Evolutionary conservation across 2,329 filamentous ascomycete species (phyloP).

Genomic region (Microcyclospora pomicola): DNA sequence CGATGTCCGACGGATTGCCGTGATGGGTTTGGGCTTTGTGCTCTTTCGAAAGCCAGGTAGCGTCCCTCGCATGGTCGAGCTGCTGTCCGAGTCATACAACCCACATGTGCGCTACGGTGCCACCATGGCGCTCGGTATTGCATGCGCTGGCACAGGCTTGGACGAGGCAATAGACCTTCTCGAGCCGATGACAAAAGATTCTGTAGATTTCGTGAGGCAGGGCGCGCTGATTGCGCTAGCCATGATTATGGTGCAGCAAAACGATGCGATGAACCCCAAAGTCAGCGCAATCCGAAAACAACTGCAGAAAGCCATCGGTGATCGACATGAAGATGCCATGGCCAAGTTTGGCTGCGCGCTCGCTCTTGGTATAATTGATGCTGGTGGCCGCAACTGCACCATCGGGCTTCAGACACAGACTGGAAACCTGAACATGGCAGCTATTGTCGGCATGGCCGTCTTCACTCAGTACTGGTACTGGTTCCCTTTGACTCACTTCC

Average conservation of each 20-base stretch:
- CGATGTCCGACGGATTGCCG: conserved; percentile 86
- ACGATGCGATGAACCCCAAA: conserved; percentile 97
- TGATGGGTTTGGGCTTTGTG: conserved; percentile 97
- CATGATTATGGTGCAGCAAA: conserved; percentile 99
- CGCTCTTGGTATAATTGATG: conserved; percentile 92
- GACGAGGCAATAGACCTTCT: conserved; percentile 93
- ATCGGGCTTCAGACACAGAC: conserved; percentile 96
- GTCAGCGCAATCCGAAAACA: conserved; percentile 82
- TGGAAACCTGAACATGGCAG: conserved; percentile 96
- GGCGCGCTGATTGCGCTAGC: conserved; percentile 85
- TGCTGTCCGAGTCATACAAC: conserved; percentile 96
- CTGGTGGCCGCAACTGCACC: conserved; percentile 93
- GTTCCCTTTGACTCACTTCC: conserved; percentile 97
- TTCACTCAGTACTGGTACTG: conserved; percentile 99
- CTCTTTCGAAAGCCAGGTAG: conserved; percentile 95
- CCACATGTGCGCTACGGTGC: conserved; percentile 96
- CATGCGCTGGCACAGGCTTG: conserved; percentile 87
- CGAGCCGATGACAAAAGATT: conserved; percentile 99
- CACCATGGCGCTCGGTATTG: conserved; percentile 95
- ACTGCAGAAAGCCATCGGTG: conserved; percentile 81
- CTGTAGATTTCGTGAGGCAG: conserved; percentile 94
- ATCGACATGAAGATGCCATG: conserved; percentile 97
- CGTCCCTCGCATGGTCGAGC: conserved; percentile 95
- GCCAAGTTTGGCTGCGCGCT: conserved; percentile 95
- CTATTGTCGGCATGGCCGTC: conserved; percentile 92